Base-by-base conservation (phyloP, 2,329 filamentous ascomycete genomes). In the Pseudonectria buxi region DNA sequence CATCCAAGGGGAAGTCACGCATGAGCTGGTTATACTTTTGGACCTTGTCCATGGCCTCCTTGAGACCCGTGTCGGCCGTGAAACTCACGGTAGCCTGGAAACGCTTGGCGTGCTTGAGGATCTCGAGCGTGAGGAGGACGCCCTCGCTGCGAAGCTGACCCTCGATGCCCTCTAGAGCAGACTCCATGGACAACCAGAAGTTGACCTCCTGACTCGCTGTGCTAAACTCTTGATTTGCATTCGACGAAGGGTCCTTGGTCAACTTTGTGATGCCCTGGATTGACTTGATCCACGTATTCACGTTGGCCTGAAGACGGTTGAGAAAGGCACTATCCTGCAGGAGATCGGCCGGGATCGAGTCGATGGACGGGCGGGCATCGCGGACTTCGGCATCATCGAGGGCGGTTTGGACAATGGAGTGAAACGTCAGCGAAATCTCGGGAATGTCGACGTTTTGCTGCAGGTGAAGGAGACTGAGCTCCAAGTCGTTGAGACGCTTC, bases 11-110 rank as follows among this genome's bases (percentile, higher is more conserved):
- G 46, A 99, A 96, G 59, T 98, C 94, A 44, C 92, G 83, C 86
- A 99, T 96, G 15, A 98, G 76, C 65, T 94, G 86, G 58, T 98
- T 99, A 71, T 96, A 98, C 63, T 95, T 95, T 61, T 95, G 87
- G 30, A 98, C 94, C 58, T 86, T 84, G 44, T 98, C 92, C 60
- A 89, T 92, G 15, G 88, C 88, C 63, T 98, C 92, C 61, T 94
- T 95, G 58, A 98, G 64, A 3, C 92, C 90, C 25, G 92, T 98
- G 62, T 99, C 94, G 3, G 92, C 86, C 25, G 83, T 84, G 59
- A 99, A 96, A 67, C 90, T 96, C 53, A 96, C 86, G 3, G 90
- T 95, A 10, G 92, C 90, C 64, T 95, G 89, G 64, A 95, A 96
- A 55, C 94, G 86, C 67, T 98, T 99, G 32, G 90, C 94, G 59